A percentile compares a stretch with the other conserved stretches of the same genome.
Conservation (phyloP, 257 asterid species). For the Cinchona pubescens region DNA sequence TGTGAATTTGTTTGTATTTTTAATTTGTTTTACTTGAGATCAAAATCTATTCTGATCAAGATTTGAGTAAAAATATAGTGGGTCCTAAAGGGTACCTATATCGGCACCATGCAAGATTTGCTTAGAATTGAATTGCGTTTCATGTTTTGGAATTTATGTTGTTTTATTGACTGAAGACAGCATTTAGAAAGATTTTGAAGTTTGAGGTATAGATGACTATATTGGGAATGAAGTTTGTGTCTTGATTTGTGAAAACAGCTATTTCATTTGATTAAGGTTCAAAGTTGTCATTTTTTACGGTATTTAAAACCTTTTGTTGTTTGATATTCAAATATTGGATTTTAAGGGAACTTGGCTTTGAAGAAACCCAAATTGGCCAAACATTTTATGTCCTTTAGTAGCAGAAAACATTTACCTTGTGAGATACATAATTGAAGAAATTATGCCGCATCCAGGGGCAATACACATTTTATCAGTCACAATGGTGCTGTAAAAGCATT, state of each 20-base stretch:
- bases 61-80: neutral
- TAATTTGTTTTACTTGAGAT: neutral
- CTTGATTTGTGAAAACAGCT: no score
- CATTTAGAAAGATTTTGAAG: neutral
- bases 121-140: neutral
- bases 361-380: neutral
- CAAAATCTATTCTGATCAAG: neutral
- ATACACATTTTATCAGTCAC: no score
- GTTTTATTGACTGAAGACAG: neutral
- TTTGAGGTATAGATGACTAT: neutral
- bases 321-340: neutral
- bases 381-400: neutral
- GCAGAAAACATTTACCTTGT: neutral
- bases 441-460: no score
- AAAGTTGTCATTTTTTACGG: neutral
- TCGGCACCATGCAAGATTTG: neutral
- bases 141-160: neutral
- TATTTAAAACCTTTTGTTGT: neutral
- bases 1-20: neutral
- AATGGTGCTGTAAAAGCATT: no score
- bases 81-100: neutral
- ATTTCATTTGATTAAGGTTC: neutral
- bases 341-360: neutral
- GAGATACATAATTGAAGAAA: no score
- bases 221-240: neutral